These are phyloP conservation scores for Coemansia sp. DNA, from an alignment of 192 early-diverging fungal species.

Conservation along the genomic window DNA sequence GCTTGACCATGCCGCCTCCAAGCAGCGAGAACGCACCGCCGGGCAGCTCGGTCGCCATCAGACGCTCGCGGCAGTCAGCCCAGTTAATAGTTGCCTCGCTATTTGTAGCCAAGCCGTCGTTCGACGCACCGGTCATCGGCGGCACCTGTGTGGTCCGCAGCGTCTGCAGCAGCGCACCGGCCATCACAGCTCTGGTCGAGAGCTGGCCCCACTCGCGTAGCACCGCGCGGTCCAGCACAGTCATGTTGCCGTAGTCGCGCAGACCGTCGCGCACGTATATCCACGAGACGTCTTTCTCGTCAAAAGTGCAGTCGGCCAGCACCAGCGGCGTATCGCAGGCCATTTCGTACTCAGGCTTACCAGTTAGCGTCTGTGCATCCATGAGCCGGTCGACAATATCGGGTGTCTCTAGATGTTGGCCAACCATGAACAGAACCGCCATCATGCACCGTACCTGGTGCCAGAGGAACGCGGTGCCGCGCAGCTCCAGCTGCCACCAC, in stretches of 20 bases:
- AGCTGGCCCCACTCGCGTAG: conserved; percentile 30
- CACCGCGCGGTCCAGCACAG: conserved; percentile 26
- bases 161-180: conserved; percentile 42
- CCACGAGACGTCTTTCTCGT: conserved; percentile 59
- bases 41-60: conserved; percentile 8
- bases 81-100: conserved; percentile 6
- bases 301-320: conserved; percentile 82
- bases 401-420: conserved; percentile 74
- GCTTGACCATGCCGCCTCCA: conserved; percentile 35
- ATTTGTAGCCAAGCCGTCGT: neutral
- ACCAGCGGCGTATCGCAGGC: conserved; percentile 88
- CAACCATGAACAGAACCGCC: conserved; percentile 83
- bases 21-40: conserved; percentile 10
- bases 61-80: conserved; percentile 18
- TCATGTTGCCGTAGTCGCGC: conserved; percentile 29
- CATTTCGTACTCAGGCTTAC: conserved; percentile 91
- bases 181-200: conserved; percentile 37
- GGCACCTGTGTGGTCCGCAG: conserved; percentile 28
- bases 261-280: conserved; percentile 49
- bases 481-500: conserved; percentile 69
- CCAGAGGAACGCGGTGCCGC: conserved; percentile 92
- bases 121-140: neutral
- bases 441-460: conserved; percentile 99
- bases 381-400: conserved; percentile 67
- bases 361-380: conserved; percentile 61